Percentiles rank a stretch among this genome's conserved stretches.
These are phyloP conservation scores for Dactylonectria estremocensis DNA, from an alignment of 2,329 filamentous ascomycete species.

Conservation along the genomic window DNA sequence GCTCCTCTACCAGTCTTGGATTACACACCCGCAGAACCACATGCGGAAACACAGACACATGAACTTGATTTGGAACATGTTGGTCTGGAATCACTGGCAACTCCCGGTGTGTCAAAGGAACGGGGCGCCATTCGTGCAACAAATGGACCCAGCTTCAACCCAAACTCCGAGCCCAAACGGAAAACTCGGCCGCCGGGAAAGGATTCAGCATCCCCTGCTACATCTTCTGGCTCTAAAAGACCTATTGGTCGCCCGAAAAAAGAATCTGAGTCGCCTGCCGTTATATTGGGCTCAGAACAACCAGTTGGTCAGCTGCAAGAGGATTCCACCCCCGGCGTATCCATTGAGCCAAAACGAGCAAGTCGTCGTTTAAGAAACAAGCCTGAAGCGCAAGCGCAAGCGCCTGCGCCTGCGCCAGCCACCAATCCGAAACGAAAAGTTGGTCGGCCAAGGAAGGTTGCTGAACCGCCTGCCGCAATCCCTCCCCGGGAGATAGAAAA, in stretches of 20 bases:
- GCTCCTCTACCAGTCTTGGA: constrained; percentile 48
- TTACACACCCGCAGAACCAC: background rate
- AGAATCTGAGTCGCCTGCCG: background rate
- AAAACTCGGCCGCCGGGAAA: background rate
- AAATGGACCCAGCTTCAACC: constrained; percentile 17
- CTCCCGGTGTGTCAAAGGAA: background rate
- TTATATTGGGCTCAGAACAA: too few relatives aligned
- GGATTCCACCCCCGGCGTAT: too few relatives aligned
- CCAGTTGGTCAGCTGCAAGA: too few relatives aligned
- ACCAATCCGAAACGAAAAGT: too few relatives aligned
- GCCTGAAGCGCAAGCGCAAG: too few relatives aligned
- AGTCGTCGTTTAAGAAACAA: too few relatives aligned
- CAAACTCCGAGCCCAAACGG: background rate
- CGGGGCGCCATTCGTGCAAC: constrained; percentile 27
- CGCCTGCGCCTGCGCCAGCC: too few relatives aligned
- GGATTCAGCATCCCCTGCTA: background rate
- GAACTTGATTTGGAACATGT: background rate
- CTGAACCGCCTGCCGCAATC: background rate
- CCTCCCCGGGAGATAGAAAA: constrained; percentile 34
- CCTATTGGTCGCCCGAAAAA: background rate
- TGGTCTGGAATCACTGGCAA: background rate
- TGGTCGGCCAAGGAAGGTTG: background rate
- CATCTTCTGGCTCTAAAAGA: background rate
- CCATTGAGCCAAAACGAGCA: too few relatives aligned
- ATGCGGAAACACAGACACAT: background rate